These are phyloP conservation scores for Penicillium ochrochloron DNA, from an alignment of 495 filamentous ascomycete genomes.

Conservation along the genomic window DNA sequence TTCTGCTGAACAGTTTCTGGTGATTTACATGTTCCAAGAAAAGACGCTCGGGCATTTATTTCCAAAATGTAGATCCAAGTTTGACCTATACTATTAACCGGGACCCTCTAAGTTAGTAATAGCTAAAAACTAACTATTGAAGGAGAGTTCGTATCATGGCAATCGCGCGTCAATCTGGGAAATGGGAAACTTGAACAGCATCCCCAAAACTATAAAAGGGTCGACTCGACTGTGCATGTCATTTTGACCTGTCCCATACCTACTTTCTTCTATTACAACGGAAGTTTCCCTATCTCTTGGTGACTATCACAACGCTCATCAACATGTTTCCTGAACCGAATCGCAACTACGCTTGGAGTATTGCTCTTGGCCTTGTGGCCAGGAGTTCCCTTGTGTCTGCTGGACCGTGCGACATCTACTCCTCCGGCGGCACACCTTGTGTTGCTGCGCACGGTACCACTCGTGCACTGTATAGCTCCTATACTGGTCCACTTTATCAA, in stretches of 20 bases:
- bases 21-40: too few species aligned
- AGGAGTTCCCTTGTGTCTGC: conserved; percentile 49
- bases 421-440: conserved; percentile 56
- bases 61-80: too few species aligned
- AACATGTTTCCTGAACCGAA: conserved; percentile 45
- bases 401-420: conserved; percentile 61
- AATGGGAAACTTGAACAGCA: neutral
- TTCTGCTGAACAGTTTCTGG: too few species aligned
- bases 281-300: neutral
- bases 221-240: neutral
- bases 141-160: too few species aligned
- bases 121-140: too few species aligned
- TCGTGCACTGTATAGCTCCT: conserved; percentile 58
- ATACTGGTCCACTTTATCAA: conserved; percentile 57
- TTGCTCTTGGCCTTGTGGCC: conserved; percentile 46
- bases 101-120: too few species aligned
- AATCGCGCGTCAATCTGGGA: too few species aligned
- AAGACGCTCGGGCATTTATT: too few species aligned
- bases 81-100: too few species aligned
- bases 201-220: neutral
- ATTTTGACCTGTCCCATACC: neutral
- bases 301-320: conserved; percentile 15
- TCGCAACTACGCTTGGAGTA: conserved; percentile 33
- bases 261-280: neutral
- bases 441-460: conserved; percentile 64